Evolutionary conservation across 257 asterid species (phyloP), one percentile per base, ranked within the genome.

Genomic region (Forsythia viridissima): DNA sequence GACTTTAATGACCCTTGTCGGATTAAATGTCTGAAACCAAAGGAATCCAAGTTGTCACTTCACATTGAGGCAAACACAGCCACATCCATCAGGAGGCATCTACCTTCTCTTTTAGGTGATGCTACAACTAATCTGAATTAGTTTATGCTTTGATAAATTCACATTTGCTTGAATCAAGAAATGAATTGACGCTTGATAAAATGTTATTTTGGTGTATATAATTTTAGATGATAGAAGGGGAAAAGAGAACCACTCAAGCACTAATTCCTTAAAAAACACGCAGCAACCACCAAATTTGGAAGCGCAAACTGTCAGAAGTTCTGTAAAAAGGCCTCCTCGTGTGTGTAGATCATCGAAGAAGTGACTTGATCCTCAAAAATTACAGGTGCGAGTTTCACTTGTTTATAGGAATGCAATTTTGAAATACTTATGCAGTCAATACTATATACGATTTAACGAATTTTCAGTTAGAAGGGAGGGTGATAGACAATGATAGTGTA

Each of bases 241-340:
- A 68, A 91, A 90, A 75, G 98, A 93, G 78, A 89, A 88, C 44
- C 82, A 86, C 11, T 74, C 84, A 8, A 83, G 83, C 80, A 38
- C 85, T 72, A 89, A 81, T 76, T 72, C 85, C 41, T 79, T 79
- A 0, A 90, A 88, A 73, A 84, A 48, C 70, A 92, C 87, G 83
- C 91, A 74, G 79, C 83, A 76, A 79, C 78, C 88, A 39, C 86
- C 84, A 4, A 82, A 71, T 73, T 38, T 74, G 2, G 91, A 87
- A 79, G 77, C 66, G 3, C 88, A 80, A 81, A 24, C 75, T 37
- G 75, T 72, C 48, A 80, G 79, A 85, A 86, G 83, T 21, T 90
- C 88, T 34, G 82, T 78, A 41, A 94, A 85, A 79, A 90, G 83
- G 81, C 84, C 80, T 72, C 87, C 82, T 55, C 7, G 43, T 46